Conservation (phyloP, 305 asterid genomes). For the Salvia sclarea region DNA sequence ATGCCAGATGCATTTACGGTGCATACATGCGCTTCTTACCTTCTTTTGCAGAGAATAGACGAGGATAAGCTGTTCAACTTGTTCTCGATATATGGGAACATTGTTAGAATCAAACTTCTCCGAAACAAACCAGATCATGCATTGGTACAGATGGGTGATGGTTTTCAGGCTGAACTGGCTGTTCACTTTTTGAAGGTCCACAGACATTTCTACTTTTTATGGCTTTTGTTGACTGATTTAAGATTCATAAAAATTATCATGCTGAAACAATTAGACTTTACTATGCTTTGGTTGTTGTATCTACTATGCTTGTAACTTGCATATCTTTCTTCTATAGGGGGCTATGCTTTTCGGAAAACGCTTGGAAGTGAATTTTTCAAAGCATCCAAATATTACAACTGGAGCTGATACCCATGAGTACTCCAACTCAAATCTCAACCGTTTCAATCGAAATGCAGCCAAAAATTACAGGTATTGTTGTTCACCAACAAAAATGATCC, state of each 20-base stretch:
- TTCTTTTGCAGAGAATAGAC: conserved; percentile 68
- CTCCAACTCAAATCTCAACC: conserved; percentile 89
- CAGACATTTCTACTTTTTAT: conserved; percentile 22
- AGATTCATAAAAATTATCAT: conserved; percentile 1
- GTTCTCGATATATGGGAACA: conserved; percentile 90
- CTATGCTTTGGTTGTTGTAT: not conserved
- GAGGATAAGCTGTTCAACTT: conserved; percentile 94
- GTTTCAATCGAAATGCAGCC: conserved; percentile 93
- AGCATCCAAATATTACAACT: conserved; percentile 77
- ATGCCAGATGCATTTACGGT: not conserved
- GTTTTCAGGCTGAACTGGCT: conserved; percentile 98
- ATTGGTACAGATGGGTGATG: conserved; percentile 96
- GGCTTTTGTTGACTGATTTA: conserved; percentile 19
- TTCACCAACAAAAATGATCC: conserved; percentile 96
- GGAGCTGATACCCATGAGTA: conserved; percentile 97
- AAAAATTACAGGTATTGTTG: conserved; percentile 95
- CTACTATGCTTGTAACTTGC: conserved; percentile 1
- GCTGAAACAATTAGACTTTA: conserved; percentile 5
- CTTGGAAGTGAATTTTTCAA: conserved; percentile 89
- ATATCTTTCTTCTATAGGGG: conserved; percentile 51
- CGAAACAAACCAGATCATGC: conserved; percentile 91
- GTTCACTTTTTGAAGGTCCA: conserved; percentile 91
- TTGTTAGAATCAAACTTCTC: conserved; percentile 81
- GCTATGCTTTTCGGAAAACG: conserved; percentile 86
- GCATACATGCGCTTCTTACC: conserved; percentile 16